Evolutionary conservation across 1,284 basidiomycete species (phyloP).

Genomic region (Peniophora sp.): DNA sequence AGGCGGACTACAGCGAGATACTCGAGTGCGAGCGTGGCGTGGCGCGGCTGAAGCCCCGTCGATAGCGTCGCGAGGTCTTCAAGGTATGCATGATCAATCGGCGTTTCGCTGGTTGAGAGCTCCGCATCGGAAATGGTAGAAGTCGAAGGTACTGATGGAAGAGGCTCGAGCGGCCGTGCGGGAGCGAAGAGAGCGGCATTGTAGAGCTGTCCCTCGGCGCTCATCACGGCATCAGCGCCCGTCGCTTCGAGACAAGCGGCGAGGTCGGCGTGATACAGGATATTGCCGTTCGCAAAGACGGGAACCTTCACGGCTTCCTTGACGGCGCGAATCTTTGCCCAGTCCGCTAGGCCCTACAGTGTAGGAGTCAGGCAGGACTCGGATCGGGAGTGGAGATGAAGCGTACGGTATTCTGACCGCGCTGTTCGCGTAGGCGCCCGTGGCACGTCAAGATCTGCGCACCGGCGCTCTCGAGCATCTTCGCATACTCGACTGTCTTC

Average conservation of each 20-base stretch:
- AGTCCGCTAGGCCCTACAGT: constrained; percentile 76
- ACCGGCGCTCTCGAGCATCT: constrained; percentile 91
- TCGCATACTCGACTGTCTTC: constrained; percentile 88
- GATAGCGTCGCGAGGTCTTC: constrained; percentile 24
- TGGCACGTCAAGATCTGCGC: constrained; percentile 95
- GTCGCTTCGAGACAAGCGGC: constrained; percentile 72
- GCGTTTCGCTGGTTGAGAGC: constrained; percentile 5
- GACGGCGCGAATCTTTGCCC: constrained; percentile 77
- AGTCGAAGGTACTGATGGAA: constrained; percentile 12
- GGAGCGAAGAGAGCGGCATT: constrained; percentile 78
- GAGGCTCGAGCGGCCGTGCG: constrained; percentile 6
- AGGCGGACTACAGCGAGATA: constrained; percentile 79
- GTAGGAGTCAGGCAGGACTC: constrained; percentile 5
- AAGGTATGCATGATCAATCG: constrained; percentile 15
- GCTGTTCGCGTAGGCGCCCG: constrained; percentile 85
- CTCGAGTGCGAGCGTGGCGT: constrained; percentile 69
- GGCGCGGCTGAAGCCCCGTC: constrained; percentile 47
- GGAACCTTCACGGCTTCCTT: constrained; percentile 86
- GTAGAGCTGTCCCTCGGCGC: constrained; percentile 91
- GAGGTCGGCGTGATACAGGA: constrained; percentile 81
- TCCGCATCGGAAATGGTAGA: constrained; percentile 16
- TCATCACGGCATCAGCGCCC: constrained; percentile 90
- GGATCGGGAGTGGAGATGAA: neutral
- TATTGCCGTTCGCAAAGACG: constrained; percentile 97
- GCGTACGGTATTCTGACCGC: constrained; percentile 68